These are phyloP conservation scores for Capronia americana DNA, from an alignment of 2,329 filamentous ascomycete species.

Conservation along the genomic window DNA sequence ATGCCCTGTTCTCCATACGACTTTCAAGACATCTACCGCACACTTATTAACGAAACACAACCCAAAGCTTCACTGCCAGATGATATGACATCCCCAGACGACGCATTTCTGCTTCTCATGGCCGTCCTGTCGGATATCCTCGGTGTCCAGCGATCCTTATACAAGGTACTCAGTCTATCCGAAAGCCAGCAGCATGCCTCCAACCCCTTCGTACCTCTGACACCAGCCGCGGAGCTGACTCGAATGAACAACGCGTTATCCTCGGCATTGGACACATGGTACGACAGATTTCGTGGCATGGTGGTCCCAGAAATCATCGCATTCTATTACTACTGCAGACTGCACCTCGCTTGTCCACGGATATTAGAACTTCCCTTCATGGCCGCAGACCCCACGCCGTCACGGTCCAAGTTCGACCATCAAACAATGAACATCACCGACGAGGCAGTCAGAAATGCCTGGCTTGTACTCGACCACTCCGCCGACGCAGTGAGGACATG, in stretches of 20 bases:
- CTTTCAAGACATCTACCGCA: too few relatives aligned
- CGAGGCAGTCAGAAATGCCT: slow-evolving; percentile 8
- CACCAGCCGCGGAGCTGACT: slow-evolving; percentile 4
- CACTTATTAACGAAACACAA: too few relatives aligned
- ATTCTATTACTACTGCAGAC: slow-evolving; percentile 20
- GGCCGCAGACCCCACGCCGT: too few relatives aligned
- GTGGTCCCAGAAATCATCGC: slow-evolving; percentile 13
- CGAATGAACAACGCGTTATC: slow-evolving; percentile 7
- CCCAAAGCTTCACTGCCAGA: too few relatives aligned
- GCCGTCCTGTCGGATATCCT: too few relatives aligned
- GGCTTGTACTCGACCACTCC: slow-evolving; percentile 15
- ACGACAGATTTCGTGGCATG: not conserved
- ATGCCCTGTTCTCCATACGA: too few relatives aligned
- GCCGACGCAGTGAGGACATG: not conserved
- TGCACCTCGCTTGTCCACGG: slow-evolving; percentile 13
- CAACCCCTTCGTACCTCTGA: slow-evolving; percentile 6
- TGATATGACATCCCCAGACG: too few relatives aligned
- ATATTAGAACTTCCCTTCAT: slow-evolving; percentile 6
- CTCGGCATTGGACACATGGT: slow-evolving; percentile 15
- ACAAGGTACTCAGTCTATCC: too few relatives aligned
- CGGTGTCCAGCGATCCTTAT: too few relatives aligned
- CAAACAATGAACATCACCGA: slow-evolving; percentile 16
- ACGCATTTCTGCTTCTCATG: too few relatives aligned
- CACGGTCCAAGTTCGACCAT: too few relatives aligned
- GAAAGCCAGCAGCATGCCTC: not conserved